These are phyloP conservation scores for Trametes cubensis DNA, from an alignment of 768 basidiomycete species.

Conservation along the genomic window DNA sequence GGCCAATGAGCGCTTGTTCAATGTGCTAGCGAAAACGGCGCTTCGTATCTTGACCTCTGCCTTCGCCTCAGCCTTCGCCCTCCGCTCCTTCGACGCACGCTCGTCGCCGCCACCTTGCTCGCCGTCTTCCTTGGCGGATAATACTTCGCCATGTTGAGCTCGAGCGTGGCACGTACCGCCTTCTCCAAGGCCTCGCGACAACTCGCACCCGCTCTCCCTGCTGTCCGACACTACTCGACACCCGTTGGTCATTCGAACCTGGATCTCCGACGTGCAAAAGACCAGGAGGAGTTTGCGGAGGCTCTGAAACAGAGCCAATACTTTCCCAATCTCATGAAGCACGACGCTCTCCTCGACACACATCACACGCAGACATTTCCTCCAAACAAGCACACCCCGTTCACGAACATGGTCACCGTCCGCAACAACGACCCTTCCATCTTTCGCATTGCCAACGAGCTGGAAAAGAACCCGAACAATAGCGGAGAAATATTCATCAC, in stretches of 20 bases:
- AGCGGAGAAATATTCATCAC: conserved; percentile 34
- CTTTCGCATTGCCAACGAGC: conserved; percentile 45
- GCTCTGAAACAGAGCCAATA: conserved; percentile 12
- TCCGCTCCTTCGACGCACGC: background rate
- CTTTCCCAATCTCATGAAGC: conserved; percentile 64
- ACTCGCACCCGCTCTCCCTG: background rate
- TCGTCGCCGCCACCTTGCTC: background rate
- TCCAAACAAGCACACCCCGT: conserved; percentile 53
- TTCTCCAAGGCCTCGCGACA: conserved; percentile 7
- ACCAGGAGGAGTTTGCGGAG: conserved; percentile 6
- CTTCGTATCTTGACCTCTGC: background rate
- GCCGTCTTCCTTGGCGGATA: background rate
- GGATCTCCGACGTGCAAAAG: conserved; percentile 7
- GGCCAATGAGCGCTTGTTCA: background rate
- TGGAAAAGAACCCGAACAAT: conserved; percentile 34
- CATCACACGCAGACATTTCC: conserved; percentile 57
- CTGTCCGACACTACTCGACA: conserved; percentile 11
- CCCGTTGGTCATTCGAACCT: conserved; percentile 2
- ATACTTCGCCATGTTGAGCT: conserved; percentile 4
- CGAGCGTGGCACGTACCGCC: conserved; percentile 2
- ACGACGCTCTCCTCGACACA: conserved; percentile 64
- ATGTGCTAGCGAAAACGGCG: background rate
- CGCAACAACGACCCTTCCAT: conserved; percentile 71
- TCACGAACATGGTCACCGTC: conserved; percentile 62
- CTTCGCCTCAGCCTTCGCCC: background rate